Evolutionary conservation across 257 asterid genomes (phyloP).

Genomic region (Rhazya stricta): DNA sequence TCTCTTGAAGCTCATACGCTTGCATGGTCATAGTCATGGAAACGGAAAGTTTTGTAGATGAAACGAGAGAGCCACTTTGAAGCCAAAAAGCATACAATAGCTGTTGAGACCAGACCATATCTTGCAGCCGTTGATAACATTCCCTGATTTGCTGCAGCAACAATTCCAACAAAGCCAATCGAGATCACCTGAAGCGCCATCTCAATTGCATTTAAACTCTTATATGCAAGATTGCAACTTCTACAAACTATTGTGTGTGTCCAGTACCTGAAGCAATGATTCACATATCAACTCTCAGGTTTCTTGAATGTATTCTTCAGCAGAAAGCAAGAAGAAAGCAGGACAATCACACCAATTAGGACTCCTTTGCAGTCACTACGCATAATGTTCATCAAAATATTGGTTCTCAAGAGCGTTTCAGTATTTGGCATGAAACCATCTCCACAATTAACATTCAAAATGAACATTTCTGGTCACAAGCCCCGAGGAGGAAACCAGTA

Average conservation of each 20-base stretch:
- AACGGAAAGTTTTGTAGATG: constrained; percentile 66
- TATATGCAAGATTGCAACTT: constrained; percentile 67
- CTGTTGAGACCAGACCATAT: constrained; percentile 39
- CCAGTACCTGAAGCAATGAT: constrained; percentile 60
- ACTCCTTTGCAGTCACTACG: neutral
- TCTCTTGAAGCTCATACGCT: neutral
- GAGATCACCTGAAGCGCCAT: constrained; percentile 51
- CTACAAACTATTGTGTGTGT: constrained; percentile 61
- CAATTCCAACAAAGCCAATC: constrained; percentile 44
- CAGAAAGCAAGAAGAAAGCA: neutral
- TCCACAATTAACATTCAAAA: neutral
- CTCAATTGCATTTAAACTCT: constrained; percentile 44
- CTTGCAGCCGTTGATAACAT: constrained; percentile 37
- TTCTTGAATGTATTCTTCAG: neutral
- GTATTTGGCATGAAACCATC: neutral
- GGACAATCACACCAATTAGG: neutral
- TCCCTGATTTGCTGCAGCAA: constrained; percentile 64
- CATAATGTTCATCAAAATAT: neutral
- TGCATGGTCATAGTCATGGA: constrained; percentile 90
- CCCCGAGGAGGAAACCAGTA: neutral
- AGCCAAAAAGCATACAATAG: constrained; percentile 61
- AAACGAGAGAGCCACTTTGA: constrained; percentile 77
- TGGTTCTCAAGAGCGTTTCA: neutral
- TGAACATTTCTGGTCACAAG: neutral
- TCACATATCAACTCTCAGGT: no score